A percentile compares a stretch with the other conserved stretches of the same genome.
These are phyloP conservation scores for Salisapilia sapeloensis DNA, from an alignment of 352 stramenopile genomes.

Conservation along the genomic window DNA sequence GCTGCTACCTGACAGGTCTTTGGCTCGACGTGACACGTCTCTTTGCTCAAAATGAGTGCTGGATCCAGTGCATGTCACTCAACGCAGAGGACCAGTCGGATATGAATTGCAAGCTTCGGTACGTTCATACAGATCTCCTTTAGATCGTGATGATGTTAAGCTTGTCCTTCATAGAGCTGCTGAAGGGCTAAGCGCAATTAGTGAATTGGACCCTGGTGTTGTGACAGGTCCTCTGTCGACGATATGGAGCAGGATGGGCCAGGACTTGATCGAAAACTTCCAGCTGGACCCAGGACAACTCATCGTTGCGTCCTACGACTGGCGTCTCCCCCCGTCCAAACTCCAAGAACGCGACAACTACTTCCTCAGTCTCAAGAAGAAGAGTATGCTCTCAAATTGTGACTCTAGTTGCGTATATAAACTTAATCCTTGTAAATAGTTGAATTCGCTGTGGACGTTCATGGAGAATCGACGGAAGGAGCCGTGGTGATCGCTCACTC, in stretches of 20 bases:
- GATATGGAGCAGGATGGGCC: constrained; percentile 47
- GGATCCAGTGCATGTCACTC: constrained; percentile 60
- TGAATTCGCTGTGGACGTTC: constrained; percentile 14
- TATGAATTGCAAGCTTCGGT: constrained; percentile 59
- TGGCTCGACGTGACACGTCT: constrained; percentile 63
- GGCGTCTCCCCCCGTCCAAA: constrained; percentile 50
- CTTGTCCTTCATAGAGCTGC: constrained; percentile 11
- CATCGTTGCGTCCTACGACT: constrained; percentile 65
- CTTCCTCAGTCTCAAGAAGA: constrained; percentile 51
- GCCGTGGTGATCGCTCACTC: constrained; percentile 69
- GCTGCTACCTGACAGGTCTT: constrained; percentile 19
- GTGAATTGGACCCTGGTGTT: constrained; percentile 57
- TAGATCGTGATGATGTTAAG: too few relatives aligned
- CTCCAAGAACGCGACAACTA: constrained; percentile 60
- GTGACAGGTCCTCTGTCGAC: constrained; percentile 54
- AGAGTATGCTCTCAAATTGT: constrained; percentile 19
- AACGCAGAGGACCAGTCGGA: constrained; percentile 49
- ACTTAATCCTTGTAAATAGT: neutral
- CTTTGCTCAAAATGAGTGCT: constrained; percentile 57
- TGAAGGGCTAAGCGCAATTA: constrained; percentile 38
- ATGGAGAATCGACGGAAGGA: constrained; percentile 11
- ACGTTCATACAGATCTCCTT: constrained; percentile 1
- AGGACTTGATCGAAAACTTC: constrained; percentile 54
- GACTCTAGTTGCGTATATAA: constrained; percentile 31
- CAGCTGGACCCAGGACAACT: constrained; percentile 43